Evolutionary conservation across 495 filamentous ascomycete genomes (phyloP), one percentile per base, ranked within the genome.

Genomic region (Pyrenopolyporus hunteri): DNA sequence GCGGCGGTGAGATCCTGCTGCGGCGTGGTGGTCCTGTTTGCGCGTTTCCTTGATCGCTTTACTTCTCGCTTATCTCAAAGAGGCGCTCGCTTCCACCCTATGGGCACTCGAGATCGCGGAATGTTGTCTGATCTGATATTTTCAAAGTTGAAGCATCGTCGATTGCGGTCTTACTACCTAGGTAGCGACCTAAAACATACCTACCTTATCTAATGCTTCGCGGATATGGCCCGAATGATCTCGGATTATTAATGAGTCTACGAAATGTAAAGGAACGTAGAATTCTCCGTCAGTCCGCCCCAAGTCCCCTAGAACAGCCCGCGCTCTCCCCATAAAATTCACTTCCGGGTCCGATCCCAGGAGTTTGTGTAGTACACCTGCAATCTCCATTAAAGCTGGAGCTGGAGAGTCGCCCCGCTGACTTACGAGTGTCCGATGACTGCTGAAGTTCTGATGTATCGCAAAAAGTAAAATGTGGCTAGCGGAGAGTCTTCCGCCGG

Each of bases 41-140:
- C 39, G 22, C 39, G 35, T 57, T 28, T 28, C 33, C 40, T 14
- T 28, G 28, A 13, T 11, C 1, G 10, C 31, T 32, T 25, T 35
- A 35, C 22, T 9, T 58, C 37, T 63, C 64, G 59, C 58, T 63
- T 67, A 67, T 67, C 64, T 67, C 2, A 42, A 20, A 22, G n/a
- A 50, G 58, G 58, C 53, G 64, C 33, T 63, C 57, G 53, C 20
- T 59, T 58, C 43, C 48, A 63, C 25, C 32, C 47, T 37, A n/a
- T 13, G 10, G 31, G 9, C 36, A 42, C 29, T 17, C 2, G 16
- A 43, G 26, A 28, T 23, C 37, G 19, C 10, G 19, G 23, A 6
- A 17, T 36, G 7, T 57, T 5, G 19, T 17, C 32, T 26, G 47
- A 46, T 45, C 52, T 33, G 31, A 14, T 33, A 9, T n/a, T 20